Evolutionary conservation across 352 stramenopile genomes (phyloP), one percentile per base, ranked within the genome.

Genomic region (Stephanocyclus meneghinianus): DNA sequence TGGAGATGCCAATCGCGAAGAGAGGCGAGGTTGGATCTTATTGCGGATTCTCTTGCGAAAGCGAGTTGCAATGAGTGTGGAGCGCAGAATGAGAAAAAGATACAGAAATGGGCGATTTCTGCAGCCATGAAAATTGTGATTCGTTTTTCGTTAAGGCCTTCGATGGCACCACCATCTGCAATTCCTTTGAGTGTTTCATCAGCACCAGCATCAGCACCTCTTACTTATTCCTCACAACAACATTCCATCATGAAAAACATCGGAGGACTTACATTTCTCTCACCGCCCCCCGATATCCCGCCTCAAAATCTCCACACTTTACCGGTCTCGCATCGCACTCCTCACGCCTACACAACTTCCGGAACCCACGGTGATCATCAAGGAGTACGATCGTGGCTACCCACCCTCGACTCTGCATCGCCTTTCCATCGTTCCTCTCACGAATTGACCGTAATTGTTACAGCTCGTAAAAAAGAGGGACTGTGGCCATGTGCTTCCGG

Each of bases 301-400:
- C 18, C 15, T 11, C 30, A 53, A 35, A 42, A 67, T 55, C 15
- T 51, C 48, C 16, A 55, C n/a, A 53, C 45, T 42, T 32, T 57
- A 53, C 59, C 65, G 11, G 16, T 55, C 6, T 68, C 59, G 44
- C 62, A 71, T 32, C 57, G 48, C 13, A 87, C 74, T 10, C 88
- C 88, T 13, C 83, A 93, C 65, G 76, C 87, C 0, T 91, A 93
- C 63, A 93, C 88, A 2, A 87, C 81, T 3, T 62, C 56, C 2
- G 88, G 88, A 37, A 84, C 84, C 0, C 75, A 83, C 56, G 88
- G 88, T 15, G 88, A 93, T 77, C 84, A 91, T 72, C 83, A 92
- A 76, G 88, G 88, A 57, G 73, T 89, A 30, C 75, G 85, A 72
- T 85, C 71, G 26, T 93, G 89, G 87, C 47, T 92, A 21, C 85